phyloP scores from a whole-genome alignment of 306 rosid species.

The Rosa rugosa region DNA sequence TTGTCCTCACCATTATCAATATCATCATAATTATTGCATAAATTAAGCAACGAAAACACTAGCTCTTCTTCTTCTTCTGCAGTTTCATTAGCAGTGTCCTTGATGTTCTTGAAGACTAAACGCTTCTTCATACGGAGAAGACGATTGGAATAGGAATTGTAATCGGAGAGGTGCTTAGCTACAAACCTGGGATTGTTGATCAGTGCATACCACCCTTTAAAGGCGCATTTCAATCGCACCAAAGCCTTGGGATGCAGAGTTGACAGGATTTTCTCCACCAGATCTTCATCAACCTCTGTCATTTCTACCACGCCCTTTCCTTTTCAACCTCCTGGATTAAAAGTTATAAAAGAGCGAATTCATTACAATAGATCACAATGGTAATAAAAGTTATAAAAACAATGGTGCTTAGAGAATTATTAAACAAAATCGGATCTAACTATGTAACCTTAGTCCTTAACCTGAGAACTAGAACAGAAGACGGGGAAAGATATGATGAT shows the following conservation, averaged over 20 bases:
- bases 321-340: not conserved
- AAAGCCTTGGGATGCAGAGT: conserved; percentile 4
- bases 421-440: not conserved
- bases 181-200: no score
- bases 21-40: not conserved
- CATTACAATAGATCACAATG: not conserved
- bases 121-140: not conserved
- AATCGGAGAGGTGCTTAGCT: not conserved
- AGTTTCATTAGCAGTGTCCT: not conserved
- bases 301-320: not conserved
- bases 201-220: not conserved
- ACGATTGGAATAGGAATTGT: no score
- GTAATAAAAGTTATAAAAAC: no score
- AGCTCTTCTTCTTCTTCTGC: not conserved
- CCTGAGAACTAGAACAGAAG: not conserved
- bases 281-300: not conserved
- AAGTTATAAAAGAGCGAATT: no score
- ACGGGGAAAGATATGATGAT: not conserved
- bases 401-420: not conserved
- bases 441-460: not conserved
- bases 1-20: not conserved
- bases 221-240: conserved; percentile 2
- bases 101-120: not conserved
- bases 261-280: not conserved
- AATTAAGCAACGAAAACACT: not conserved